These are phyloP conservation scores for Mycena alexandri DNA, from an alignment of 768 basidiomycete species.

Conservation along the genomic window DNA sequence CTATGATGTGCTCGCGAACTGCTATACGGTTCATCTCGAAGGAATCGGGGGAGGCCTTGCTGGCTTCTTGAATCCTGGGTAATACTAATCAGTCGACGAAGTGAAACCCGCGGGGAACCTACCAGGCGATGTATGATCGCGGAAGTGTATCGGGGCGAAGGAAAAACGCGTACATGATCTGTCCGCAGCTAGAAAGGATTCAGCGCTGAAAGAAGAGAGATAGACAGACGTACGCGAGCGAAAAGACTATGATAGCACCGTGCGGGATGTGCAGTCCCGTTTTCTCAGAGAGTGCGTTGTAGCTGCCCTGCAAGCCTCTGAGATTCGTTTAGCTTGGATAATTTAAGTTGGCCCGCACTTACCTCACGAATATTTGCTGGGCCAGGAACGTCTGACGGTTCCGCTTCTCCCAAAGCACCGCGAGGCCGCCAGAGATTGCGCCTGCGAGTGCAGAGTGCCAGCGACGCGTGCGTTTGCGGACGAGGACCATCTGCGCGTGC, in stretches of 20 bases:
- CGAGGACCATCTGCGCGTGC: constrained; percentile 72
- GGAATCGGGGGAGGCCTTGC: constrained; percentile 71
- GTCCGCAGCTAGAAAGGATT: constrained; percentile 8
- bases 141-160: constrained; percentile 59
- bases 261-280: constrained; percentile 29
- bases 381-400: constrained; percentile 77
- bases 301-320: constrained; percentile 78
- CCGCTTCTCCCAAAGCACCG: constrained; percentile 83
- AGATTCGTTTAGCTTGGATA: constrained; percentile 1
- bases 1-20: constrained; percentile 68
- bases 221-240: constrained; percentile 13
- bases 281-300: constrained; percentile 63
- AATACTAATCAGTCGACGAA: not conserved
- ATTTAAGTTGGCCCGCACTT: constrained; percentile 48
- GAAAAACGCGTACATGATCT: constrained; percentile 34
- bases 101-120: not conserved
- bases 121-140: constrained; percentile 65
- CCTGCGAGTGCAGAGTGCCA: constrained; percentile 92
- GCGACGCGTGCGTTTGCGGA: constrained; percentile 73
- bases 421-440: constrained; percentile 76
- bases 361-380: constrained; percentile 92
- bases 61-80: constrained; percentile 73
- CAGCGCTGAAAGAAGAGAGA: too few species aligned
- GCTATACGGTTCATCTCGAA: constrained; percentile 73
- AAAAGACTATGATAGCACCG: constrained; percentile 28